A percentile compares a stretch with the other conserved stretches of the same genome.
Conservation (phyloP, 768 basidiomycete species). For the Mrakia hoshinonis region DNA sequence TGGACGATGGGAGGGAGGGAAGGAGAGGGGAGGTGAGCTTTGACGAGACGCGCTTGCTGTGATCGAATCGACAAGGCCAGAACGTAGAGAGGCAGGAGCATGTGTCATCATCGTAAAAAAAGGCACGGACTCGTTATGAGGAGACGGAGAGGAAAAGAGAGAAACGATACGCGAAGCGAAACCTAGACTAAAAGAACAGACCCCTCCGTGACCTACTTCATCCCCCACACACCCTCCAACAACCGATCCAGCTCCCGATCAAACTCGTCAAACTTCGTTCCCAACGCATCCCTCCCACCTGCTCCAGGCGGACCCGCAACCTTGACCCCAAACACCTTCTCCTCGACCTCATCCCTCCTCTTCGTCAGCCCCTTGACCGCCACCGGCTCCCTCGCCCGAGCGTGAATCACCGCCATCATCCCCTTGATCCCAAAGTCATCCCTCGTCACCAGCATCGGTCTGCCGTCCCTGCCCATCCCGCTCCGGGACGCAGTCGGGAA, state of each 20-base stretch:
- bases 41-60: no score
- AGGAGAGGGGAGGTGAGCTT: no score
- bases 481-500: neutral
- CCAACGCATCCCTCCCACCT: constrained; percentile 13
- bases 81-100: no score
- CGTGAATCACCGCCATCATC: constrained; percentile 84
- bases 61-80: no score
- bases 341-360: constrained; percentile 34
- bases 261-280: constrained; percentile 34
- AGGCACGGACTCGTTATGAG: no score
- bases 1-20: no score
- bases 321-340: constrained; percentile 33
- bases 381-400: constrained; percentile 33
- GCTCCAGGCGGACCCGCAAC: constrained; percentile 26
- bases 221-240: constrained; percentile 28
- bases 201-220: neutral
- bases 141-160: neutral
- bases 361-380: neutral
- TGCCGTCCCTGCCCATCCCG: constrained; percentile 27
- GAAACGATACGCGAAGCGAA: neutral
- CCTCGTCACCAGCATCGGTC: constrained; percentile 41
- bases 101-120: no score
- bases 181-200: neutral
- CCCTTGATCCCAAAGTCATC: constrained; percentile 78
- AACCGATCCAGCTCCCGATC: constrained; percentile 39